phyloP scores from a whole-genome alignment of 2,329 filamentous ascomycete genomes.

The Huntiella abstrusa region DNA sequence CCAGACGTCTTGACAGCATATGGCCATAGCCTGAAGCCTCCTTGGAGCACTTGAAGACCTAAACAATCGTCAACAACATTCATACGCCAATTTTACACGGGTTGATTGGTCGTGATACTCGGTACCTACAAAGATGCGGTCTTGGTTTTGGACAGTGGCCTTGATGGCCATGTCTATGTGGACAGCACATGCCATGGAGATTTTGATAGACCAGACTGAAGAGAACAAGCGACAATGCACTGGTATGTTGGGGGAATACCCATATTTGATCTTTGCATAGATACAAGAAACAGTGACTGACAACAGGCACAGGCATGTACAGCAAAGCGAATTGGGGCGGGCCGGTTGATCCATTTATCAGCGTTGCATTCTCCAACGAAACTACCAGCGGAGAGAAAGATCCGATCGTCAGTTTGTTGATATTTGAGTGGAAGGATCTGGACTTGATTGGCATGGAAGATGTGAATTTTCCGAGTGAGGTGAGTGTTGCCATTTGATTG shows the following conservation, averaged over 20 bases:
- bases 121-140: slow-evolving; percentile 1
- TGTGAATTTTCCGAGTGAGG: slow-evolving; percentile 32
- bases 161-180: slow-evolving; percentile 33
- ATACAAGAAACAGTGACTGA: slow-evolving; percentile 9
- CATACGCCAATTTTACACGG: too few relatives aligned
- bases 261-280: background rate
- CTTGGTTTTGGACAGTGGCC: slow-evolving; percentile 11
- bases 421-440: slow-evolving; percentile 90
- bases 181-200: slow-evolving; percentile 37
- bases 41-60: too few relatives aligned
- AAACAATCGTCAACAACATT: too few relatives aligned
- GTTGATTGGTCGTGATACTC: too few relatives aligned
- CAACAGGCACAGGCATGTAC: slow-evolving; percentile 58
- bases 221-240: slow-evolving; percentile 66
- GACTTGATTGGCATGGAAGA: slow-evolving; percentile 53
- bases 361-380: slow-evolving; percentile 54
- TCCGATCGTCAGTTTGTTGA: slow-evolving; percentile 62
- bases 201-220: slow-evolving; percentile 48
- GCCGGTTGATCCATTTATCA: slow-evolving; percentile 71
- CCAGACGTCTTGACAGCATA: too few relatives aligned
- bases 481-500: slow-evolving; percentile 19
- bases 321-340: slow-evolving; percentile 78
- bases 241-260: slow-evolving; percentile 21
- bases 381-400: slow-evolving; percentile 40
- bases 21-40: too few relatives aligned